These are phyloP conservation scores for Coniochaeta hoffmannii DNA, from an alignment of 2,329 filamentous ascomycete species.

Conservation along the genomic window DNA sequence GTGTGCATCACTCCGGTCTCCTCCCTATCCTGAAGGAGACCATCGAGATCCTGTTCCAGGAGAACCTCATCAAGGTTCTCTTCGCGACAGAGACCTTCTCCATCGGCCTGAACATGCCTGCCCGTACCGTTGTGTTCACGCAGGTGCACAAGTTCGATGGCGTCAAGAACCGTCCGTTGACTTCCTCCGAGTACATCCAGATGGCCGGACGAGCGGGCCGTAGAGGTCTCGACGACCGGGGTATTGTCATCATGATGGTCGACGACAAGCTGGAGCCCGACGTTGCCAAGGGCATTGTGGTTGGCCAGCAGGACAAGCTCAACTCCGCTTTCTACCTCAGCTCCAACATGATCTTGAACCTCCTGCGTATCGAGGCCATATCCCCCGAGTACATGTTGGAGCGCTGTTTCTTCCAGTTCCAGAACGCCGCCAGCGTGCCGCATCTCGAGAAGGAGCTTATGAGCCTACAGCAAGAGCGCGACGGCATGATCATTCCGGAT, in stretches of 20 bases:
- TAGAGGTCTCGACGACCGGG: conserved; percentile 92
- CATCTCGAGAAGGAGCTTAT: conserved; percentile 76
- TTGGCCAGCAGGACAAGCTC: conserved; percentile 91
- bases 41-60: conserved; percentile 97
- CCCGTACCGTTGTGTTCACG: conserved; percentile 98
- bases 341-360: conserved; percentile 98
- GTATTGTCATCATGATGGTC: conserved; percentile 99
- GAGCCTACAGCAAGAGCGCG: conserved; percentile 67
- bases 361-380: conserved; percentile 97
- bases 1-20: conserved; percentile 93
- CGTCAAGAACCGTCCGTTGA: conserved; percentile 69
- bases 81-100: conserved; percentile 99
- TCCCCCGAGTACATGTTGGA: conserved; percentile 99
- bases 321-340: conserved; percentile 97
- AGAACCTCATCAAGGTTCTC: conserved; percentile 93
- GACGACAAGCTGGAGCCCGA: conserved; percentile 93
- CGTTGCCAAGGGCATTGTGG: conserved; percentile 90
- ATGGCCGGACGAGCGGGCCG: conserved; percentile 97
- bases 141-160: conserved; percentile 95
- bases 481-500: conserved; percentile 70
- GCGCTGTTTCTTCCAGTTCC: conserved; percentile 95
- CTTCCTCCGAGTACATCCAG: conserved; percentile 93
- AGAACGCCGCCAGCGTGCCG: conserved; percentile 84
- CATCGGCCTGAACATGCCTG: conserved; percentile 97
- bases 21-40: conserved; percentile 96